Conservation (phyloP, 2,329 filamentous ascomycete genomes). For the Aspergillus udagawae region DNA sequence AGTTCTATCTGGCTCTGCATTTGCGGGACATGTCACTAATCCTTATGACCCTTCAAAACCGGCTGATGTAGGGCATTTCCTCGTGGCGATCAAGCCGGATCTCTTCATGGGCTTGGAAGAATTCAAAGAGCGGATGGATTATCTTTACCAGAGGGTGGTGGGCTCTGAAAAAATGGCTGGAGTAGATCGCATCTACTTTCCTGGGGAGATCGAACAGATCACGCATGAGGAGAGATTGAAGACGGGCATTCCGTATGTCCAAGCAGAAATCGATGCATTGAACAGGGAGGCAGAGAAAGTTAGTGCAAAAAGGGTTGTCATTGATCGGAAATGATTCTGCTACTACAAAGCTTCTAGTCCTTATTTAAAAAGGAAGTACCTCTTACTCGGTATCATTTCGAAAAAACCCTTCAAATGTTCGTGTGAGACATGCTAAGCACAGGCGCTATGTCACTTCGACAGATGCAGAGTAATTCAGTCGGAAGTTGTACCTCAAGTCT, state of each 20-base stretch:
- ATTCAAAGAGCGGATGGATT: constrained; percentile 60
- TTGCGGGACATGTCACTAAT: constrained; percentile 70
- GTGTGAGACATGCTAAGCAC: background rate
- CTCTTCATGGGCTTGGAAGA: constrained; percentile 68
- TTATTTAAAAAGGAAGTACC: background rate
- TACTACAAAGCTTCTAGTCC: background rate
- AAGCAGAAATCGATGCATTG: constrained; percentile 47
- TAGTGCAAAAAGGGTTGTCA: constrained; percentile 18
- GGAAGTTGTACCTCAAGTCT: background rate
- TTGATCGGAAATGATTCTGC: background rate
- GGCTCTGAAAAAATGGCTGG: constrained; percentile 51
- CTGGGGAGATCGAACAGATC: constrained; percentile 54
- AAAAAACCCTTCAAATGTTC: background rate
- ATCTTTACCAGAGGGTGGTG: constrained; percentile 53
- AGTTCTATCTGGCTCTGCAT: constrained; percentile 69
- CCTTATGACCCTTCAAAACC: constrained; percentile 69
- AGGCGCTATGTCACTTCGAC: background rate
- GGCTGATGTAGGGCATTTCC: constrained; percentile 70
- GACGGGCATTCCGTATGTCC: constrained; percentile 48
- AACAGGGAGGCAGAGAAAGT: constrained; percentile 49
- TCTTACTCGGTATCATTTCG: background rate
- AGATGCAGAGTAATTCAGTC: background rate
- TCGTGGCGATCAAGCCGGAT: constrained; percentile 69
- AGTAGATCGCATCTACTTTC: constrained; percentile 55
- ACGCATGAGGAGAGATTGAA: constrained; percentile 37